Percentiles rank a stretch among this genome's conserved stretches.
phyloP scores from a whole-genome alignment of 2,329 filamentous ascomycete genomes.

The Claviceps arundinis region DNA sequence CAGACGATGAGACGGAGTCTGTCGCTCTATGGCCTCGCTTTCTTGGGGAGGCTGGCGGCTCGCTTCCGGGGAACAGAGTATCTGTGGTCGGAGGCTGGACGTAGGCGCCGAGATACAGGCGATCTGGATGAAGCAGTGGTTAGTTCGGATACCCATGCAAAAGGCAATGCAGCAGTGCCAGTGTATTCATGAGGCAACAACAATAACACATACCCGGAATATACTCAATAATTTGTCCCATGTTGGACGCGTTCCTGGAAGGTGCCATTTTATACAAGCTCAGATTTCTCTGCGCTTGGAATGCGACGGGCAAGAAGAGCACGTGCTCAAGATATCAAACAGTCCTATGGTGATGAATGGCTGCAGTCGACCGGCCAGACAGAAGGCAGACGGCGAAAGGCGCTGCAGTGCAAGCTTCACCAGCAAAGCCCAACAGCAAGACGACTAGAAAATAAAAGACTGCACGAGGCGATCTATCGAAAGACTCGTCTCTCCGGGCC shows the following conservation, averaged over 20 bases:
- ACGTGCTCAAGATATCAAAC: no score
- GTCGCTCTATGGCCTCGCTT: constrained; percentile 43
- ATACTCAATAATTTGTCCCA: constrained; percentile 90
- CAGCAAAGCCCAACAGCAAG: no score
- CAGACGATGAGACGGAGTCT: constrained; percentile 34
- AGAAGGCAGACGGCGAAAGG: no score
- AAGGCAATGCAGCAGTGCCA: no score
- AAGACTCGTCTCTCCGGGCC: no score
- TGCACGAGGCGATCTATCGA: no score
- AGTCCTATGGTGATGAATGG: no score
- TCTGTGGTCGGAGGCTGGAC: constrained; percentile 65
- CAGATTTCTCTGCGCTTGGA: constrained; percentile 5
- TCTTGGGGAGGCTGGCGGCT: constrained; percentile 43
- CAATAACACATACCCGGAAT: constrained; percentile 59
- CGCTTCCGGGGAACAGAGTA: constrained; percentile 75
- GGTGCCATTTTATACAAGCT: constrained; percentile 32
- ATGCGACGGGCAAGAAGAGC: not conserved
- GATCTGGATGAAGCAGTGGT: constrained; percentile 43
- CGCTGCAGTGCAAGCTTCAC: no score
- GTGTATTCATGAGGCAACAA: not conserved
- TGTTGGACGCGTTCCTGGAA: constrained; percentile 39
- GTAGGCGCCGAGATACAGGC: constrained; percentile 89
- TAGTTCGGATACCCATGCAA: no score
- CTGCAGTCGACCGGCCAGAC: no score
- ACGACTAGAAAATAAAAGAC: no score